phyloP scores from a whole-genome alignment of 495 filamentous ascomycete species.

The Penicillium desertorum region DNA sequence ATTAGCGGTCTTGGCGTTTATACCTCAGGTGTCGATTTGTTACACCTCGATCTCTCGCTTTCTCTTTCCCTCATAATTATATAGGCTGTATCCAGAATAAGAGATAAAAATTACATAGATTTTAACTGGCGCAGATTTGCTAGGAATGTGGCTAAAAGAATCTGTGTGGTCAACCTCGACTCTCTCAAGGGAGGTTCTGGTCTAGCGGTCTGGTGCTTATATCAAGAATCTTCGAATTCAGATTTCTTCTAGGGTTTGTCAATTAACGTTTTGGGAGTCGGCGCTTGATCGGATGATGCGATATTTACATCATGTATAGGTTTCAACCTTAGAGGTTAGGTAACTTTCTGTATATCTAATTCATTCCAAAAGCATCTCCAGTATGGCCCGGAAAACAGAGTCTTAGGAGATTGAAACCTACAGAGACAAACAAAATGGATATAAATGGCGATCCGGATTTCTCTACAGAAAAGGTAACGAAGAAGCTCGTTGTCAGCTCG shows the following conservation, averaged over 20 bases:
- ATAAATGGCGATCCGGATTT: not conserved
- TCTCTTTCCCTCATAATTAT: not conserved
- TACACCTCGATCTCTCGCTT: no score
- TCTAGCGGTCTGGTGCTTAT: not conserved
- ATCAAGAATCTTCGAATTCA: not conserved
- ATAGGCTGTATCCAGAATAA: not conserved
- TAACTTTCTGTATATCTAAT: not conserved
- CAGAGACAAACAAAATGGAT: not conserved
- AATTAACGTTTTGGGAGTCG: not conserved
- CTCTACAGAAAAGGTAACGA: not conserved
- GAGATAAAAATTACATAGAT: not conserved
- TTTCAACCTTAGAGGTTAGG: not conserved
- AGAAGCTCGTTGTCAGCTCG: not conserved
- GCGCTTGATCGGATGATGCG: not conserved
- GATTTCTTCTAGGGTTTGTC: not conserved
- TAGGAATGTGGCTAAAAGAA: not conserved
- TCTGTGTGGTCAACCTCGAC: not conserved
- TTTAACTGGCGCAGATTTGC: not conserved
- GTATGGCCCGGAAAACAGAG: not conserved
- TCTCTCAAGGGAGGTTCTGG: no score
- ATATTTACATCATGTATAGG: no score
- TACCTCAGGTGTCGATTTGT: slow-evolving; percentile 9
- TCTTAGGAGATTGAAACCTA: not conserved
- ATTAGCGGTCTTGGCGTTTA: slow-evolving; percentile 5
- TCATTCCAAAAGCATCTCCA: not conserved